Evolutionary conservation across 2,329 filamentous ascomycete genomes (phyloP).

Genomic region (Atkinsonella hypoxylon): DNA sequence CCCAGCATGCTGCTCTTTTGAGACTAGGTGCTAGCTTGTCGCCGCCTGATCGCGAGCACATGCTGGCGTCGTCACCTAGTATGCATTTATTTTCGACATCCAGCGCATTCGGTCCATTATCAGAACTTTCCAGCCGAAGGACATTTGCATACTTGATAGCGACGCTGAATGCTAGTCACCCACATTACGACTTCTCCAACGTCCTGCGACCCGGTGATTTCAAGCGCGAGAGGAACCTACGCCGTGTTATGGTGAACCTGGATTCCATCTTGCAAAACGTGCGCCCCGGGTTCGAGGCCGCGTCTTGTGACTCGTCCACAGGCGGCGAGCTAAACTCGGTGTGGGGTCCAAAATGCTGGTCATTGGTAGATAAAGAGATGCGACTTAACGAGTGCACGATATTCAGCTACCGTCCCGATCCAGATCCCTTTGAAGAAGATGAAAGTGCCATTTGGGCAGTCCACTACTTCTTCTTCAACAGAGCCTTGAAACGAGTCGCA

Average conservation of each 20-base stretch:
- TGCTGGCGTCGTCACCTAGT: constrained; percentile 53
- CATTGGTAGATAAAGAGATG: constrained; percentile 90
- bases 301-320: constrained; percentile 28
- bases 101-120: constrained; percentile 84
- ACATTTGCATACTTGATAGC: constrained; percentile 95
- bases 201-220: constrained; percentile 84
- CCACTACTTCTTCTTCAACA: constrained; percentile 98
- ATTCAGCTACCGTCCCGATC: constrained; percentile 80
- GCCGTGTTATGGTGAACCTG: constrained; percentile 73
- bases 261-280: constrained; percentile 83
- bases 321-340: constrained; percentile 41
- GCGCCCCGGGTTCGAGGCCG: constrained; percentile 47
- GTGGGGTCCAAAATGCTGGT: constrained; percentile 90
- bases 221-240: constrained; percentile 67
- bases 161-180: constrained; percentile 86
- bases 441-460: constrained; percentile 90
- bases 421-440: constrained; percentile 83
- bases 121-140: constrained; percentile 75
- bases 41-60: constrained; percentile 62
- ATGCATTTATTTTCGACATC: constrained; percentile 57
- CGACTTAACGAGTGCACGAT: constrained; percentile 75
- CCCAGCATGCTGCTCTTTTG: constrained; percentile 79
- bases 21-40: constrained; percentile 80
- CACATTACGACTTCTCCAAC: constrained; percentile 90
- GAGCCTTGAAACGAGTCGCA: constrained; percentile 77